phyloP scores from a whole-genome alignment of 768 basidiomycete species.

The Rickenella mellea region DNA sequence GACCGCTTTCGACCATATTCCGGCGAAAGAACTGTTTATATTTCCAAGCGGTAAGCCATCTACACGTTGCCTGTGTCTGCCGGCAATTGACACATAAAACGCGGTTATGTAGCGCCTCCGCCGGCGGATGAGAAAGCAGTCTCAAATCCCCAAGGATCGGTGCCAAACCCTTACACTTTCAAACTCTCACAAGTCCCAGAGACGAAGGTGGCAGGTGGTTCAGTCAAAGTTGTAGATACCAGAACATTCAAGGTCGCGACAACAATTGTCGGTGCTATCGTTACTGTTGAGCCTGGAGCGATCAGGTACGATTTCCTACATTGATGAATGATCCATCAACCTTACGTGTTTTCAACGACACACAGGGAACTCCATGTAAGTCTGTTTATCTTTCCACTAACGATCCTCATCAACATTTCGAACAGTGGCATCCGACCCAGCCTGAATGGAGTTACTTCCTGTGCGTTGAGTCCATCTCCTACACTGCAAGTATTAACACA shows the following conservation, averaged over 20 bases:
- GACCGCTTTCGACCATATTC: conserved; percentile 20
- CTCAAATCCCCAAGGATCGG: conserved; percentile 12
- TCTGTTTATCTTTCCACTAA: not conserved
- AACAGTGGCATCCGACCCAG: conserved; percentile 61
- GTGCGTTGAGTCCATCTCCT: conserved; percentile 22
- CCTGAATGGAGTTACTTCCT: conserved; percentile 58
- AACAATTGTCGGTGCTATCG: conserved; percentile 46
- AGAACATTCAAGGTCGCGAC: conserved; percentile 40
- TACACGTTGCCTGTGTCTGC: not conserved
- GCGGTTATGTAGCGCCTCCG: conserved; percentile 20
- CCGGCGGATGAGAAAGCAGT: conserved; percentile 25
- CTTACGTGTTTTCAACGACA: not conserved
- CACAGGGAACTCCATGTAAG: conserved; percentile 47
- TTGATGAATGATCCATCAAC: not conserved
- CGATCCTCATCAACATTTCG: not conserved
- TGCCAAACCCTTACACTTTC: conserved; percentile 9
- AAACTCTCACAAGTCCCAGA: conserved; percentile 9
- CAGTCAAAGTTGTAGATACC: conserved; percentile 27
- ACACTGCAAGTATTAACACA: not conserved
- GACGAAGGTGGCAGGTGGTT: conserved; percentile 14
- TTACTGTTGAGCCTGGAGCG: conserved; percentile 48
- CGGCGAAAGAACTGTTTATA: conserved; percentile 19
- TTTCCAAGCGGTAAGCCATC: conserved; percentile 17
- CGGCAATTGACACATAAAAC: not conserved
- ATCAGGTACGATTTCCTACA: conserved; percentile 28